These are phyloP conservation scores for Picochlorum sp. DNA, from an alignment of 139 green algal genomes.

Conservation along the genomic window DNA sequence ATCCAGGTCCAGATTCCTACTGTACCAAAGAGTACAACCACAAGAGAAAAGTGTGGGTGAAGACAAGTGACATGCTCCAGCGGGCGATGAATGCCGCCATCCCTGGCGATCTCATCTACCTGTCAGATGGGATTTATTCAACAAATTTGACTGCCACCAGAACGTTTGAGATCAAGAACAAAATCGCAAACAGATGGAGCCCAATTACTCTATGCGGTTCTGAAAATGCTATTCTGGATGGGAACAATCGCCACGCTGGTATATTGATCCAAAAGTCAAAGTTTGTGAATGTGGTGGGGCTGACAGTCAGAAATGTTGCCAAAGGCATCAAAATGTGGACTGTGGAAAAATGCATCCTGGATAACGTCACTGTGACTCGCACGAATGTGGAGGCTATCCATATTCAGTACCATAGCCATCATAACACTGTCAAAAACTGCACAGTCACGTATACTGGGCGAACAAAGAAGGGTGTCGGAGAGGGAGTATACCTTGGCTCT, in stretches of 20 bases:
- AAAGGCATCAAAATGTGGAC: conserved; percentile 7
- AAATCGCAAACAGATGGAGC: not conserved
- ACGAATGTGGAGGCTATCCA: not conserved
- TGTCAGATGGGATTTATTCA: not conserved
- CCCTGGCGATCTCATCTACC: not conserved
- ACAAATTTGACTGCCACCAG: not conserved
- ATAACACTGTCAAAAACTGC: not conserved
- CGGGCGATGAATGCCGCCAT: not conserved
- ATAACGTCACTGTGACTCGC: not conserved
- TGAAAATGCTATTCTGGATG: conserved; percentile 6
- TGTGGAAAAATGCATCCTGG: not conserved
- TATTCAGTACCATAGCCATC: not conserved
- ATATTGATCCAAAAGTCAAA: conserved; percentile 8
- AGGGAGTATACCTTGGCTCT: conserved; percentile 10
- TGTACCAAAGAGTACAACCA: not conserved
- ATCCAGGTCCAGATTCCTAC: too few relatives aligned
- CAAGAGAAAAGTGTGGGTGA: conserved; percentile 4
- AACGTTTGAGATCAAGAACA: conserved; percentile 6
- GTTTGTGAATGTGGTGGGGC: conserved; percentile 4
- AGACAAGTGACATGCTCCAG: not conserved
- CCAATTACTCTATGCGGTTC: conserved; percentile 7
- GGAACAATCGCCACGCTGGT: not conserved
- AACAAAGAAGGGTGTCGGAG: not conserved
- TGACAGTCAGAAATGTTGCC: not conserved
- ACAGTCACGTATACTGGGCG: conserved; percentile 5